Conservation (phyloP, 495 filamentous ascomycete genomes). For the Tuber magnatum region DNA sequence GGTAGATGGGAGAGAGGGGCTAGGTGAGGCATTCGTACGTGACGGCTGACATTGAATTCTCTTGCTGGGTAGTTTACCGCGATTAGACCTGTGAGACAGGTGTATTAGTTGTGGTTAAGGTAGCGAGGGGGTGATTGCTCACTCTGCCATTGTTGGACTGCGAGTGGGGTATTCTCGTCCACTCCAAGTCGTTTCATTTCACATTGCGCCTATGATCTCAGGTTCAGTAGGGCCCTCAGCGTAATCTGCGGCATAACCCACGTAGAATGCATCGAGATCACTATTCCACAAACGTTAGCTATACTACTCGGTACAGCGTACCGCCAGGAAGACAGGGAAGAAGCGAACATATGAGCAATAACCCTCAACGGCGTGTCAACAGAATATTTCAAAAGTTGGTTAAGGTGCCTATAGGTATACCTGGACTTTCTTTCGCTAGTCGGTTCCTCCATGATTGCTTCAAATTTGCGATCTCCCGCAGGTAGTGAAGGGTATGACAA, state of each 20-base stretch:
- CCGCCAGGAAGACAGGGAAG: neutral
- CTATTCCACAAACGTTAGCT: conserved; percentile 11
- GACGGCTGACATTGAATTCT: conserved; percentile 65
- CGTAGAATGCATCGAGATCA: conserved; percentile 94
- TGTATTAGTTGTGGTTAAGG: neutral
- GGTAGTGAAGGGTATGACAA: neutral
- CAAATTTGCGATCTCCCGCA: neutral
- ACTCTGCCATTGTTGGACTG: conserved; percentile 75
- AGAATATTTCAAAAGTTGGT: conserved; percentile 63
- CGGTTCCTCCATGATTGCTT: neutral
- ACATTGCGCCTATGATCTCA: conserved; percentile 60
- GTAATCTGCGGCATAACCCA: conserved; percentile 9
- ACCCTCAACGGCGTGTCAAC: conserved; percentile 72
- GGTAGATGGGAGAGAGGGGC: neutral
- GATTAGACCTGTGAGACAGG: conserved; percentile 60
- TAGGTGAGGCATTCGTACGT: conserved; percentile 49
- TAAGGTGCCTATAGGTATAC: conserved; percentile 71
- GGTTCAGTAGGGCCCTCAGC: neutral
- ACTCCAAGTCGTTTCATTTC: conserved; percentile 79
- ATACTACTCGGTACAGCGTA: neutral
- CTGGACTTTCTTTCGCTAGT: conserved; percentile 5
- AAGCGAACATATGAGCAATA: conserved; percentile 63
- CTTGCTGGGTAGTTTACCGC: conserved; percentile 93
- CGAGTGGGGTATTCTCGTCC: conserved; percentile 67
- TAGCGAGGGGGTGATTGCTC: conserved; percentile 42